Percentiles rank a stretch among this genome's conserved stretches.
Conservation (phyloP, 2,329 filamentous ascomycete genomes). For the Bertia moriformis region DNA sequence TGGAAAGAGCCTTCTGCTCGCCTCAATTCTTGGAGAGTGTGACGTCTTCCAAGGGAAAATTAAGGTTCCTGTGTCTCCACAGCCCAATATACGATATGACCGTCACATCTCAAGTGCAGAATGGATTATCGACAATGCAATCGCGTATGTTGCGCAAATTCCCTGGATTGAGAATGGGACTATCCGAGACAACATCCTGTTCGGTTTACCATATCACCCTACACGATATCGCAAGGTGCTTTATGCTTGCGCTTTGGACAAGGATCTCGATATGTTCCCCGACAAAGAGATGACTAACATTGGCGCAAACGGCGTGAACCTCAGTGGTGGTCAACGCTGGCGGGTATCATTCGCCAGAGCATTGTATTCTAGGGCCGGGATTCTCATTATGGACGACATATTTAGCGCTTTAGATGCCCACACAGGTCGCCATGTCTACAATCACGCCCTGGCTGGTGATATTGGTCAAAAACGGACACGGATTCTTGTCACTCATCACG, state of each 20-base stretch:
- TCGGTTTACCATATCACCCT: slow-evolving; percentile 22
- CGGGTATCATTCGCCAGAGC: slow-evolving; percentile 28
- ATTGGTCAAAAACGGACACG: neutral
- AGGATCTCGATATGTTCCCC: slow-evolving; percentile 25
- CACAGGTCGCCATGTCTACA: neutral
- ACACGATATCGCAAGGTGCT: slow-evolving; percentile 28
- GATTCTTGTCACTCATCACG: neutral
- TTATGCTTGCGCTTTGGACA: slow-evolving; percentile 24
- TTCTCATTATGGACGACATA: slow-evolving; percentile 30
- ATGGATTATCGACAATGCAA: slow-evolving; percentile 20
- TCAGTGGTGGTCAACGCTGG: slow-evolving; percentile 30
- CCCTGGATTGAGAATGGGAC: slow-evolving; percentile 3
- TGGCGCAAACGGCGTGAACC: slow-evolving; percentile 23
- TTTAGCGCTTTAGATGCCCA: slow-evolving; percentile 8
- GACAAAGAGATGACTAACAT: slow-evolving; percentile 27
- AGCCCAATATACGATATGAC: slow-evolving; percentile 6
- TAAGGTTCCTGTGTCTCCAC: slow-evolving; percentile 8
- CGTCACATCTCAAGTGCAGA: slow-evolving; percentile 8
- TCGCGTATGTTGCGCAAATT: slow-evolving; percentile 17
- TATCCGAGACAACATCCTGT: slow-evolving; percentile 27
- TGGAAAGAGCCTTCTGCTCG: neutral
- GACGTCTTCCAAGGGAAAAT: slow-evolving; percentile 4
- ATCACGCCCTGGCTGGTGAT: neutral
- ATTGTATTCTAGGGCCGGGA: slow-evolving; percentile 25
- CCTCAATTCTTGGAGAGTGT: neutral